These are phyloP conservation scores for Lophium mytilinum DNA, from an alignment of 495 filamentous ascomycete genomes.

Conservation along the genomic window DNA sequence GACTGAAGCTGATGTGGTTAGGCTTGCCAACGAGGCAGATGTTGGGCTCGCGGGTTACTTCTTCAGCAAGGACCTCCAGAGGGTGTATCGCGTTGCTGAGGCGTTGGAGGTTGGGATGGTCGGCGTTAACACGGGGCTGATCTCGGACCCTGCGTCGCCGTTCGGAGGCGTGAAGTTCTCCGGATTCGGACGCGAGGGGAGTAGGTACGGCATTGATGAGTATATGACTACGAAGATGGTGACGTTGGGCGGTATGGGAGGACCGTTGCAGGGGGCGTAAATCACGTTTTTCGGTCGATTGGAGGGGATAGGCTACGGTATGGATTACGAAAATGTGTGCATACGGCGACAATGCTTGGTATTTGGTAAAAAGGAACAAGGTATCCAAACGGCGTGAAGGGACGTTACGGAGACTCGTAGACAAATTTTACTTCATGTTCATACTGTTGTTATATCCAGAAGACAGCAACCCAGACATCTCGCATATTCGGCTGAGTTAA, in stretches of 20 bases:
- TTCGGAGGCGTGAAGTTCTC: conserved; percentile 94
- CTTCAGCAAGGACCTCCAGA: conserved; percentile 41
- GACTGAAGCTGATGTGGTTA: conserved; percentile 43
- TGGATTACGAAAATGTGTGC: too few species aligned
- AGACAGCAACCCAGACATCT: too few species aligned
- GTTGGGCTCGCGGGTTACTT: conserved; percentile 46
- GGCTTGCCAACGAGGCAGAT: conserved; percentile 41
- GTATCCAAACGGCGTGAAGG: too few species aligned
- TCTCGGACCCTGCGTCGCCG: conserved; percentile 38
- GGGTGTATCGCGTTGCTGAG: conserved; percentile 43
- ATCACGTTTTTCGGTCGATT: too few species aligned
- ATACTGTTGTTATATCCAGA: too few species aligned
- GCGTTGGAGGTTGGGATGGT: conserved; percentile 47
- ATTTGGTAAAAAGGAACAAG: too few species aligned
- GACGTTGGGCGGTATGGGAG: conserved; percentile 48
- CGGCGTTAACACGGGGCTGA: conserved; percentile 42
- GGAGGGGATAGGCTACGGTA: too few species aligned
- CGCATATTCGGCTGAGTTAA: too few species aligned
- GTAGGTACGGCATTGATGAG: conserved; percentile 83
- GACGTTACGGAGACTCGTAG: too few species aligned
- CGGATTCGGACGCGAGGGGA: conserved; percentile 89
- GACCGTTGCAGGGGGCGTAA: conserved; percentile 15
- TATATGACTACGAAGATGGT: conserved; percentile 84
- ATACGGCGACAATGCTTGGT: too few species aligned
- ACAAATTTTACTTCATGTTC: too few species aligned